Conservation (phyloP, 1,284 basidiomycete genomes). For the Boletus albobrunnescens region DNA sequence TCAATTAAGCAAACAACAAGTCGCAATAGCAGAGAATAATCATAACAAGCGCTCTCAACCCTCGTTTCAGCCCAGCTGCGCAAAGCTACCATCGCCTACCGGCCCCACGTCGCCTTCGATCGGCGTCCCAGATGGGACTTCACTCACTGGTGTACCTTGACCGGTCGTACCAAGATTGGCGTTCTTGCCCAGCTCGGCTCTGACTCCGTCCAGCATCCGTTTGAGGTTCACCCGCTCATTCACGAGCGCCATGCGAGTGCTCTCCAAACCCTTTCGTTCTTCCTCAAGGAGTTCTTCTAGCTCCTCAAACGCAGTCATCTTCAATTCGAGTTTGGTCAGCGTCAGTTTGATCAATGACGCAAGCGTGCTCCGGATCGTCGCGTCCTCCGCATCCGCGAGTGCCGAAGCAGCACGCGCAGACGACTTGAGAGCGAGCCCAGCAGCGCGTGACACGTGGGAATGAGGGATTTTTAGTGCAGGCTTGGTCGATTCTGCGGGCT, state of each 20-base stretch:
- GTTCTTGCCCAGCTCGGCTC: slow-evolving; percentile 57
- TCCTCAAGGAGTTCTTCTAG: slow-evolving; percentile 87
- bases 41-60: slow-evolving; percentile 11
- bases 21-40: slow-evolving; percentile 29
- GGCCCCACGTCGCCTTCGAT: slow-evolving; percentile 45
- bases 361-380: slow-evolving; percentile 77
- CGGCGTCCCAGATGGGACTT: slow-evolving; percentile 41
- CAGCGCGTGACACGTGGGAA: slow-evolving; percentile 76
- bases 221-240: slow-evolving; percentile 63
- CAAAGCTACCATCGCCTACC: slow-evolving; percentile 42
- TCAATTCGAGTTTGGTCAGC: slow-evolving; percentile 88
- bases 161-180: slow-evolving; percentile 46
- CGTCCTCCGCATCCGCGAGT: slow-evolving; percentile 84
- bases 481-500: slow-evolving; percentile 39
- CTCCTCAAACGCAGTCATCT: slow-evolving; percentile 89
- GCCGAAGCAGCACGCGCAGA: slow-evolving; percentile 84
- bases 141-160: slow-evolving; percentile 52
- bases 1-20: slow-evolving; percentile 18
- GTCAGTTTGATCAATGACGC: slow-evolving; percentile 88
- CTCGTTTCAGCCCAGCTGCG: slow-evolving; percentile 37
- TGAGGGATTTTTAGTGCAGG: slow-evolving; percentile 57
- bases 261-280: slow-evolving; percentile 74
- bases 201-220: slow-evolving; percentile 62
- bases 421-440: slow-evolving; percentile 80
- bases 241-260: slow-evolving; percentile 62